A percentile compares a stretch with the other conserved stretches of the same genome.
Conservation (phyloP, 2,329 filamentous ascomycete genomes). For the Penicillium oxalicum region DNA sequence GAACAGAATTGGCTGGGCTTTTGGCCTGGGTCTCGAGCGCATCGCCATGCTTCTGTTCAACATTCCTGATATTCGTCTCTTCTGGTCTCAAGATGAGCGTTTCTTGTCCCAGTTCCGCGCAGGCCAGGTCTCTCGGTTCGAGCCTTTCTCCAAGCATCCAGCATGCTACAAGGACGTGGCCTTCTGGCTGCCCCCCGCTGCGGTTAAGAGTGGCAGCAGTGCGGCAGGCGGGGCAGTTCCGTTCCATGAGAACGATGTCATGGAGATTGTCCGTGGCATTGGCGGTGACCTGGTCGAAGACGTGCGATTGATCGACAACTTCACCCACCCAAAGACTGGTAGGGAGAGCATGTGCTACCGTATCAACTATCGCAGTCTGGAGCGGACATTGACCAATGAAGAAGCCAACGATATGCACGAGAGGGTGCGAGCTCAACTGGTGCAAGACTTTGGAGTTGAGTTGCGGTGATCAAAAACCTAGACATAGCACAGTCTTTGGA, state of each 20-base stretch:
- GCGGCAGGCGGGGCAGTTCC: constrained; percentile 34
- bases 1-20: constrained; percentile 82
- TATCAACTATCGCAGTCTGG: constrained; percentile 87
- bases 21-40: constrained; percentile 86
- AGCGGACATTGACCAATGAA: constrained; percentile 78
- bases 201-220: constrained; percentile 32
- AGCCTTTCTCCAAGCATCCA: constrained; percentile 86
- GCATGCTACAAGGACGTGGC: constrained; percentile 86
- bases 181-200: constrained; percentile 68
- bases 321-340: constrained; percentile 78
- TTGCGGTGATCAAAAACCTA: constrained; percentile 50
- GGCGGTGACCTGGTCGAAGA: constrained; percentile 83
- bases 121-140: constrained; percentile 58
- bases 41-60: constrained; percentile 97
- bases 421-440: constrained; percentile 58
- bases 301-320: constrained; percentile 76
- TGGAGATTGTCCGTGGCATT: constrained; percentile 84
- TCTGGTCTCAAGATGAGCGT: constrained; percentile 81
- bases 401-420: constrained; percentile 75
- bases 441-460: constrained; percentile 69
- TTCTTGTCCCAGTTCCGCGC: constrained; percentile 77
- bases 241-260: constrained; percentile 94
- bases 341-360: constrained; percentile 83
- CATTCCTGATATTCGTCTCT: constrained; percentile 91
- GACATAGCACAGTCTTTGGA: neutral